Evolutionary conservation across 1,284 basidiomycete genomes (phyloP).

Genomic region (Peniophora sp.): DNA sequence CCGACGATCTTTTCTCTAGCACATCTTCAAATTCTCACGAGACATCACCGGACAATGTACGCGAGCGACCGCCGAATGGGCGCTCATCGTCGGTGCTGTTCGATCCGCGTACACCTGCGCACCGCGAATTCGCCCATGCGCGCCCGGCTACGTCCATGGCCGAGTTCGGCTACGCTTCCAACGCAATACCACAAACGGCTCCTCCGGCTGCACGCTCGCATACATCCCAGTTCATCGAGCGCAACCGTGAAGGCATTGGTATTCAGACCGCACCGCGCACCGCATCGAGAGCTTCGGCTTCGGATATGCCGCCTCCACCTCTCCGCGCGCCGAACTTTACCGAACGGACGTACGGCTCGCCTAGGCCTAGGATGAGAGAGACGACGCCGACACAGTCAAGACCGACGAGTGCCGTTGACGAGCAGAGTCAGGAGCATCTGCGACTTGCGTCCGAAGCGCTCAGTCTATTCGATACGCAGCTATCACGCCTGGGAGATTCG

Average conservation of each 20-base stretch:
- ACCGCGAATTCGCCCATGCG: conserved; percentile 5
- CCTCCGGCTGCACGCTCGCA: conserved; percentile 27
- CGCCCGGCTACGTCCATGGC: conserved; percentile 50
- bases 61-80: conserved; percentile 3
- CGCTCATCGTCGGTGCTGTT: conserved; percentile 4
- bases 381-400: conserved; percentile 1
- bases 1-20: conserved; percentile 31
- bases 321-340: conserved; percentile 7
- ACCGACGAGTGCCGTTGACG: conserved; percentile 5
- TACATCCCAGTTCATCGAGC: conserved; percentile 21
- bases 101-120: conserved; percentile 10
- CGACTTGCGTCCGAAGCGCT: conserved; percentile 62
- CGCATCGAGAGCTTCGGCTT: neutral
- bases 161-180: conserved; percentile 17
- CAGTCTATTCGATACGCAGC: conserved; percentile 57
- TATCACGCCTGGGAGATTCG: conserved; percentile 41
- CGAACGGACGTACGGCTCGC: conserved; percentile 13
- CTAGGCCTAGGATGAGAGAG: conserved; percentile 6
- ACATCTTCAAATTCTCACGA: conserved; percentile 6
- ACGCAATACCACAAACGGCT: conserved; percentile 24
- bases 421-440: conserved; percentile 46
- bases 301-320: conserved; percentile 1
- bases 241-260: conserved; percentile 13
- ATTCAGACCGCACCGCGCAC: conserved; percentile 2
- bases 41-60: neutral